phyloP scores from a whole-genome alignment of 805 yeast species.

The Metschnikowia similis region DNA sequence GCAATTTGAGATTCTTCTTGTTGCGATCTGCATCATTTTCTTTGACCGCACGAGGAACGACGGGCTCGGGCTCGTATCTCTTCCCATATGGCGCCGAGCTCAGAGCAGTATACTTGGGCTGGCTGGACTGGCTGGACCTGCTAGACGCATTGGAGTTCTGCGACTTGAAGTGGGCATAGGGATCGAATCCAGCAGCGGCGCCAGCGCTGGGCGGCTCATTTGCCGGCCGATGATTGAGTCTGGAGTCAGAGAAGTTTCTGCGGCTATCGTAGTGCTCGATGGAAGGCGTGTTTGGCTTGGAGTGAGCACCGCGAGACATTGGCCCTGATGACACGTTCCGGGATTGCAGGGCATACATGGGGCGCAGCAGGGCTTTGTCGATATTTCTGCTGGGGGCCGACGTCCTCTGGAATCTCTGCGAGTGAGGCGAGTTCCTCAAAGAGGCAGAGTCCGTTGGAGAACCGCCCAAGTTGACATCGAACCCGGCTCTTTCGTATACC shows the following conservation, averaged over 20 bases:
- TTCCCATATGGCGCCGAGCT: neutral
- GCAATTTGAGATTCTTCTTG: slow-evolving; percentile 13
- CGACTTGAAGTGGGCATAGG: neutral
- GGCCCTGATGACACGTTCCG: neutral
- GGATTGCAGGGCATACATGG: neutral
- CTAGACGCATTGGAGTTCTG: neutral
- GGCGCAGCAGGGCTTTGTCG: neutral
- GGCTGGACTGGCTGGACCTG: neutral
- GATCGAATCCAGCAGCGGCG: neutral
- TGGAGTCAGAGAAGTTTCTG: neutral
- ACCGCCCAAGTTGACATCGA: slow-evolving; percentile 42
- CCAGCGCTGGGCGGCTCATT: neutral
- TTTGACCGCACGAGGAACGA: slow-evolving; percentile 2
- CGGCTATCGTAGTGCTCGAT: neutral
- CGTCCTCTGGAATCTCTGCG: neutral
- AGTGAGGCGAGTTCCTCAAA: neutral
- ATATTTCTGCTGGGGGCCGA: neutral
- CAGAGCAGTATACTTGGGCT: neutral
- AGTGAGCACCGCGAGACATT: neutral
- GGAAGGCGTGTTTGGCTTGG: neutral
- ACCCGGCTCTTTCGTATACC: slow-evolving; percentile 80
- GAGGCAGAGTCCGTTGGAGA: neutral
- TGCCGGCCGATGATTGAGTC: neutral
- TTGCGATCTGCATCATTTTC: slow-evolving; percentile 6
- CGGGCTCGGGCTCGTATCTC: slow-evolving; percentile 5